Percentiles rank a stretch among this genome's conserved stretches.
These are phyloP conservation scores for Aspergillus hancockii DNA, from an alignment of 495 filamentous ascomycete genomes.

Conservation along the genomic window DNA sequence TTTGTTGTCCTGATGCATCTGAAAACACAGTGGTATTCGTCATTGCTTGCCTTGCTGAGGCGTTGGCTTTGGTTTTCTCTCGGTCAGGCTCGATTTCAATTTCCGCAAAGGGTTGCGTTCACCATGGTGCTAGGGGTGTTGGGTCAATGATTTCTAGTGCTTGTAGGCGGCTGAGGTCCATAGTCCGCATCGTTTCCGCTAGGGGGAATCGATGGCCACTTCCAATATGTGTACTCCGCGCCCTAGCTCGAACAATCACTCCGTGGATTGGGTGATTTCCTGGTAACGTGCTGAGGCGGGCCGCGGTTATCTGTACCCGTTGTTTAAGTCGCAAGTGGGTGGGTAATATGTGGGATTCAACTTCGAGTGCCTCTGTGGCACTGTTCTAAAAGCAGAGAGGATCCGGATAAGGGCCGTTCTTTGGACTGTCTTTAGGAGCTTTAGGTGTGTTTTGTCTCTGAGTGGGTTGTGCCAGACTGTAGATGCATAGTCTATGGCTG, in stretches of 20 bases:
- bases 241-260: conserved; percentile 13
- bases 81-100: conserved; percentile 19
- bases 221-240: conserved; percentile 14
- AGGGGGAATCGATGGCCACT: conserved; percentile 17
- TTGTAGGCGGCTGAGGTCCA: no score
- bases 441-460: conserved; percentile 22
- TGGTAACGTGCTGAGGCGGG: no score
- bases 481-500: conserved; percentile 19
- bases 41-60: not conserved
- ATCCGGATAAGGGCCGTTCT: conserved; percentile 13
- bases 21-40: conserved; percentile 13
- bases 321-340: conserved; percentile 9
- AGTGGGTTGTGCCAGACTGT: conserved; percentile 21
- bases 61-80: conserved; percentile 15
- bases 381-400: conserved; percentile 20
- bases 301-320: conserved; percentile 6
- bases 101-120: conserved; percentile 12
- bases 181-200: conserved; percentile 19
- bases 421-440: conserved; percentile 16
- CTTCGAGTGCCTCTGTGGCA: conserved; percentile 12
- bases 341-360: conserved; percentile 15
- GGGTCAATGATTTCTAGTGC: conserved; percentile 25
- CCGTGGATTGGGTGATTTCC: conserved; percentile 11
- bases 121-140: conserved; percentile 19
- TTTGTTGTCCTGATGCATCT: conserved; percentile 15